phyloP scores from a whole-genome alignment of 176 grass and related monocot genomes.

The Saccharum officinarum region DNA sequence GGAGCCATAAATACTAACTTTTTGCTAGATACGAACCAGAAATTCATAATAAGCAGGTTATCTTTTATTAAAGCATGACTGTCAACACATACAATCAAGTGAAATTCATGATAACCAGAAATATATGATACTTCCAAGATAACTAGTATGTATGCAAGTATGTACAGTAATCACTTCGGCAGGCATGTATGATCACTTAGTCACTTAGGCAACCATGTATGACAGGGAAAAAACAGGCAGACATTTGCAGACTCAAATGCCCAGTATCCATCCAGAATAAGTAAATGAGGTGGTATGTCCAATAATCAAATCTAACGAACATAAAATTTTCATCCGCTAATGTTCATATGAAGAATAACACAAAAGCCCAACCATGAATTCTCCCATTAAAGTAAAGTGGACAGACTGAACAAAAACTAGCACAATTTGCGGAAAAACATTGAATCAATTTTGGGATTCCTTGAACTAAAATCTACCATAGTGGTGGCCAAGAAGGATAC shows the following conservation, averaged over 20 bases:
- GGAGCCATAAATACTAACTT: conserved; percentile 18
- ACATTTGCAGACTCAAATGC: not conserved
- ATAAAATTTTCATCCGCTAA: not conserved
- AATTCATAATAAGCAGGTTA: conserved; percentile 4
- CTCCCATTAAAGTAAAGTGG: not conserved
- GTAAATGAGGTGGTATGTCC: conserved; percentile 3
- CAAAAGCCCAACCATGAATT: not conserved
- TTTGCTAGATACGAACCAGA: conserved; percentile 11
- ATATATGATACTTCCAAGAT: not conserved
- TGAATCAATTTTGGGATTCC: not conserved
- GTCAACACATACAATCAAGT: conserved; percentile 17
- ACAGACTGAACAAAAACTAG: not conserved
- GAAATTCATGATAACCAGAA: conserved; percentile 1
- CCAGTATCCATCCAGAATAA: not conserved
- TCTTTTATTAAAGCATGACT: not conserved
- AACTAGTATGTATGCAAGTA: not conserved
- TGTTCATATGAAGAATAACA: not conserved
- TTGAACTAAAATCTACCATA: conserved; percentile 4
- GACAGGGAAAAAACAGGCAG: no score
- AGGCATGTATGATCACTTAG: not conserved
- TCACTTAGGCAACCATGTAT: not conserved
- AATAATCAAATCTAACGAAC: not conserved
- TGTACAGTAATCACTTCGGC: not conserved
- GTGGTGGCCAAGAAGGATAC: no score
- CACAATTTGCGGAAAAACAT: not conserved